Conservation (phyloP, 2,329 filamentous ascomycete genomes). For the Xylariaceae sp. region DNA sequence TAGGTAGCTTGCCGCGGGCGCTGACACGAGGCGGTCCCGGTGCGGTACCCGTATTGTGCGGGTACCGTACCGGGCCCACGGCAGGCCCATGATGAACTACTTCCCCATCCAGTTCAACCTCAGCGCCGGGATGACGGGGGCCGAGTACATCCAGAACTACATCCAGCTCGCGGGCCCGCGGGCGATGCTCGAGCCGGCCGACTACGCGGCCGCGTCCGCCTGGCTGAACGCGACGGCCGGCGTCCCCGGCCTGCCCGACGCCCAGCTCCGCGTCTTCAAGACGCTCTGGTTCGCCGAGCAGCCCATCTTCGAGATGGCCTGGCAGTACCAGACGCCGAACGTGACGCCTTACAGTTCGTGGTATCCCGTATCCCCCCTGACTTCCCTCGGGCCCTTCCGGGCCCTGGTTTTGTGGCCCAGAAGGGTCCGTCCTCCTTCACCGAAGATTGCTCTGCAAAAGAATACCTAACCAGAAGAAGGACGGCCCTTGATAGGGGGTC, state of each 20-base stretch:
- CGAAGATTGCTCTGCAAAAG: no score
- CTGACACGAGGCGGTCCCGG: no score
- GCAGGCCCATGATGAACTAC: constrained; percentile 7
- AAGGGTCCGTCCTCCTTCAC: no score
- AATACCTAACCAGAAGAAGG: no score
- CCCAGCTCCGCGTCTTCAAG: constrained; percentile 4
- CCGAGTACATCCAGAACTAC: constrained; percentile 6
- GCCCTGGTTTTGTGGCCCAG: no score
- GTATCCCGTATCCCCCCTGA: no score
- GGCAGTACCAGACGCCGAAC: constrained; percentile 5
- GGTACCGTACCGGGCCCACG: no score
- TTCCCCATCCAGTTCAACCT: constrained; percentile 4
- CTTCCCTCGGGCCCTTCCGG: no score
- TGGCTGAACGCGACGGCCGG: constrained; percentile 5
- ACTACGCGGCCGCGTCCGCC: constrained; percentile 3
- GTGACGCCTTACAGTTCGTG: constrained; percentile 8
- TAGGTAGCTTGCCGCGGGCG: no score
- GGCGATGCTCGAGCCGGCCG: constrained; percentile 2
- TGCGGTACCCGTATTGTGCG: no score
- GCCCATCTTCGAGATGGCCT: constrained; percentile 5
- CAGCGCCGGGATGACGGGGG: constrained; percentile 2
- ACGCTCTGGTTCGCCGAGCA: constrained; percentile 6
- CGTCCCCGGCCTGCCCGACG: constrained; percentile 2
- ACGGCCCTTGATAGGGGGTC: no score
- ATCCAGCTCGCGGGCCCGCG: constrained; percentile 2